These are phyloP conservation scores for Aspergillus neoniger DNA, from an alignment of 2,329 filamentous ascomycete genomes.

Conservation along the genomic window DNA sequence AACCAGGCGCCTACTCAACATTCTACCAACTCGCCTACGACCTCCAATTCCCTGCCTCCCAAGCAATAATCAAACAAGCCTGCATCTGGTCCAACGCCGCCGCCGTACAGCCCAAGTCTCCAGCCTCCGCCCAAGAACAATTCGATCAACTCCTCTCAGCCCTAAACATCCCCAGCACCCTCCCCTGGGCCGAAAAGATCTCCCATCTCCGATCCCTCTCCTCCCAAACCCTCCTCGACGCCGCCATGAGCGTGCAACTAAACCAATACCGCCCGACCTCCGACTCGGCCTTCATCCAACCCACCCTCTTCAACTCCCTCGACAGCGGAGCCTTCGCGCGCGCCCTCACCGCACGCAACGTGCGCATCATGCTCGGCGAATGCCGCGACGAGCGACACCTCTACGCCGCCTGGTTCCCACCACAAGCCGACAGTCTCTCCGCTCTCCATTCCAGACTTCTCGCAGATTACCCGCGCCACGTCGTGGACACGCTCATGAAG, in stretches of 20 bases:
- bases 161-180: slow-evolving; percentile 46
- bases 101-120: slow-evolving; percentile 54
- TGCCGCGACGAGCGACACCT: slow-evolving; percentile 56
- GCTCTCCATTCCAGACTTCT: slow-evolving; percentile 50
- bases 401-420: slow-evolving; percentile 55
- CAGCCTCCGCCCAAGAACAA: slow-evolving; percentile 52
- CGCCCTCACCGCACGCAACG: slow-evolving; percentile 46
- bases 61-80: slow-evolving; percentile 53
- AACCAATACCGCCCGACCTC: slow-evolving; percentile 58
- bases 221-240: slow-evolving; percentile 44
- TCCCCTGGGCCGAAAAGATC: slow-evolving; percentile 49
- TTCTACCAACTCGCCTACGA: slow-evolving; percentile 62
- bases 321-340: slow-evolving; percentile 52
- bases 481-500: slow-evolving; percentile 47
- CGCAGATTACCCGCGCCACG: slow-evolving; percentile 54
- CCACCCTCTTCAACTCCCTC: slow-evolving; percentile 48
- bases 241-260: slow-evolving; percentile 46
- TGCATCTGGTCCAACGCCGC: slow-evolving; percentile 59
- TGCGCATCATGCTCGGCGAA: slow-evolving; percentile 57
- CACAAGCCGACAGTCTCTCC: slow-evolving; percentile 41
- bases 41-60: slow-evolving; percentile 49
- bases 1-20: slow-evolving; percentile 53
- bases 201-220: slow-evolving; percentile 45
- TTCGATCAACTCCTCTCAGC: slow-evolving; percentile 53
- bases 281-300: slow-evolving; percentile 52